Evolutionary conservation across 768 basidiomycete genomes (phyloP).

Genomic region (Phaffia australis): DNA sequence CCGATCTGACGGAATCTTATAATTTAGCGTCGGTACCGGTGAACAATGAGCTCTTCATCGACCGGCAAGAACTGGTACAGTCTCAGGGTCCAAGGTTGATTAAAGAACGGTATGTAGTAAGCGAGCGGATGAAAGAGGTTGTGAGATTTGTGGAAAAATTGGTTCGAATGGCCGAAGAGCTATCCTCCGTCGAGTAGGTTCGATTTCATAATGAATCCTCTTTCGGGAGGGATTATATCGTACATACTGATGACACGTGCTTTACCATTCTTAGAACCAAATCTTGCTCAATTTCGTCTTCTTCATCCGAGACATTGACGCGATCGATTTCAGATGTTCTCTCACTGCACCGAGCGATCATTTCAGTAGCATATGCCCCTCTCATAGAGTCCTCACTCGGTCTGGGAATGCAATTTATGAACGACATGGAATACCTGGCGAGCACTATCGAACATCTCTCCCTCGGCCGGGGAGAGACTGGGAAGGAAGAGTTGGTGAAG

Average conservation of each 20-base stretch:
- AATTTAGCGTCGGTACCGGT: too few relatives aligned
- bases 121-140: too few relatives aligned
- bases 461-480: conserved; percentile 23
- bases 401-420: conserved; percentile 61
- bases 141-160: too few relatives aligned
- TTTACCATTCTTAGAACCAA: conserved; percentile 41
- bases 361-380: conserved; percentile 52
- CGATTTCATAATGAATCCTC: too few relatives aligned
- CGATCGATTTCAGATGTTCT: conserved; percentile 54
- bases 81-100: too few relatives aligned
- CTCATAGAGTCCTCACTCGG: conserved; percentile 46
- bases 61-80: too few relatives aligned
- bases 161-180: too few relatives aligned
- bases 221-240: conserved; percentile 2
- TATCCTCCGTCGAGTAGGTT: too few relatives aligned
- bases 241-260: conserved; percentile 3
- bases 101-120: too few relatives aligned
- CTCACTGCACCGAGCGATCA: conserved; percentile 68
- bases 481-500: conserved; percentile 45
- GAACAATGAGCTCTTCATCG: too few relatives aligned
- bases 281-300: conserved; percentile 20
- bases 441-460: conserved; percentile 43
- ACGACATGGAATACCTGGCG: conserved; percentile 62
- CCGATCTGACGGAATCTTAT: too few relatives aligned
- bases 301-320: conserved; percentile 47